Conservation (phyloP, 208 protist species). For the Dictyostelium gargantuum region DNA sequence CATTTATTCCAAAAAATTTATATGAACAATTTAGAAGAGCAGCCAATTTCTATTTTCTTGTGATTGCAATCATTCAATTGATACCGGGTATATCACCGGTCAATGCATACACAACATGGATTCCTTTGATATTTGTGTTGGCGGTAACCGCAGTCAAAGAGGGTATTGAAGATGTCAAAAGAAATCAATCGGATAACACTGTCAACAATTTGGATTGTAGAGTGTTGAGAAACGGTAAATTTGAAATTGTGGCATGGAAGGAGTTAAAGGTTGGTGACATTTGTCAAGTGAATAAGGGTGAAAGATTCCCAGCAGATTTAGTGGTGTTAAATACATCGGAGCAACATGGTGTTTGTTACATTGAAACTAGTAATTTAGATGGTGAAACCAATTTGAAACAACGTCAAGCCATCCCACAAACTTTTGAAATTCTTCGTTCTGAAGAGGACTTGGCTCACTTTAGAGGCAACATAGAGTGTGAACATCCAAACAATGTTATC, state of each 20-base stretch:
- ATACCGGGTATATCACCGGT: conserved; percentile 92
- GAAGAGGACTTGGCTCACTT: conserved; percentile 68
- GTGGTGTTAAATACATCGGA: conserved; percentile 67
- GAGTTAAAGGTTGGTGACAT: conserved; percentile 76
- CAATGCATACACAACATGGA: conserved; percentile 89
- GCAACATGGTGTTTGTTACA: conserved; percentile 76
- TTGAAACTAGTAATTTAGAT: conserved; percentile 79
- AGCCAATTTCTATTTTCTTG: conserved; percentile 95
- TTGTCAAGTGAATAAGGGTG: conserved; percentile 65
- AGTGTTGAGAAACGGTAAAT: conserved; percentile 71
- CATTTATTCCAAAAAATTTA: conserved; percentile 93
- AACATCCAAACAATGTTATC: conserved; percentile 83
- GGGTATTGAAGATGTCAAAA: conserved; percentile 92
- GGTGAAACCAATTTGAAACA: conserved; percentile 79
- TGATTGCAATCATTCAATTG: conserved; percentile 91
- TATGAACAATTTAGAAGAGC: conserved; percentile 92
- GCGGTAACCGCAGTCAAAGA: conserved; percentile 93
- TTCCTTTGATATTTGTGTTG: conserved; percentile 94
- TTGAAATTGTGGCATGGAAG: conserved; percentile 76
- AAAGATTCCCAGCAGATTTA: conserved; percentile 78
- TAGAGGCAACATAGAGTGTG: conserved; percentile 69
- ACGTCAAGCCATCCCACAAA: conserved; percentile 38
- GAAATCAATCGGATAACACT: conserved; percentile 74
- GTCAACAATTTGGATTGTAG: conserved; percentile 75
- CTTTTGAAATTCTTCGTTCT: conserved; percentile 19